Evolutionary conservation across 2,329 filamentous ascomycete genomes (phyloP).

Genomic region (Penicillium sp.): DNA sequence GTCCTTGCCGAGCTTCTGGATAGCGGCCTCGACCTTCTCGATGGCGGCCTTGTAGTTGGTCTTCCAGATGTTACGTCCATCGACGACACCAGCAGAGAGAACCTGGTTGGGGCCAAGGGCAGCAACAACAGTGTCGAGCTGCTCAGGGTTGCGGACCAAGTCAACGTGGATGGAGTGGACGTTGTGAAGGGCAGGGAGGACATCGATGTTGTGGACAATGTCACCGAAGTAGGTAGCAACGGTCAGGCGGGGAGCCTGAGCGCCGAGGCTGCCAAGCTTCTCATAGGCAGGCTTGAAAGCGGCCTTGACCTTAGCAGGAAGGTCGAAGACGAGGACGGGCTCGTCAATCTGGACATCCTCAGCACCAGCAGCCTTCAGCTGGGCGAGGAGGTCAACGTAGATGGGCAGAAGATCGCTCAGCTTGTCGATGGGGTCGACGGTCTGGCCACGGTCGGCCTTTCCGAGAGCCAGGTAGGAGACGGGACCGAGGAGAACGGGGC

Average conservation of each 20-base stretch:
- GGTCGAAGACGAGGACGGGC: constrained; percentile 93
- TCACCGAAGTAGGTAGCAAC: constrained; percentile 99
- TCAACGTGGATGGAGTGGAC: constrained; percentile 89
- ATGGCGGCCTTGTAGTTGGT: constrained; percentile 97
- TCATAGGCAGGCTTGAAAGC: constrained; percentile 98
- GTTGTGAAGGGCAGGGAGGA: constrained; percentile 68
- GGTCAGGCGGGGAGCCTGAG: constrained; percentile 80
- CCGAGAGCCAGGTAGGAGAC: constrained; percentile 97
- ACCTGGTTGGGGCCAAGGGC: constrained; percentile 85
- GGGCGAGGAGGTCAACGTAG: constrained; percentile 86
- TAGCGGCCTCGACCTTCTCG: constrained; percentile 80
- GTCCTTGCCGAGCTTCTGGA: constrained; percentile 96
- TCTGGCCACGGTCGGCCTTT: constrained; percentile 96
- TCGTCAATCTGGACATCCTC: constrained; percentile 98
- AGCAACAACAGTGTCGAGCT: constrained; percentile 79
- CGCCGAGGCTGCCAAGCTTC: constrained; percentile 70
- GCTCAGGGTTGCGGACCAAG: constrained; percentile 96
- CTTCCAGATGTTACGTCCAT: constrained; percentile 99
- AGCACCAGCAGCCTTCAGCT: constrained; percentile 94
- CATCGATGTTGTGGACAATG: constrained; percentile 97
- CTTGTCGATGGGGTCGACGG: constrained; percentile 87
- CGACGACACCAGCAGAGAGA: constrained; percentile 93
- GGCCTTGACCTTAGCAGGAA: constrained; percentile 83
- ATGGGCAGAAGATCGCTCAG: constrained; percentile 90
- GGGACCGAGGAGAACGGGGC: constrained; percentile 90